Conservation (phyloP, 2,329 filamentous ascomycete genomes). For the Arthrobotrys entomopaga region DNA sequence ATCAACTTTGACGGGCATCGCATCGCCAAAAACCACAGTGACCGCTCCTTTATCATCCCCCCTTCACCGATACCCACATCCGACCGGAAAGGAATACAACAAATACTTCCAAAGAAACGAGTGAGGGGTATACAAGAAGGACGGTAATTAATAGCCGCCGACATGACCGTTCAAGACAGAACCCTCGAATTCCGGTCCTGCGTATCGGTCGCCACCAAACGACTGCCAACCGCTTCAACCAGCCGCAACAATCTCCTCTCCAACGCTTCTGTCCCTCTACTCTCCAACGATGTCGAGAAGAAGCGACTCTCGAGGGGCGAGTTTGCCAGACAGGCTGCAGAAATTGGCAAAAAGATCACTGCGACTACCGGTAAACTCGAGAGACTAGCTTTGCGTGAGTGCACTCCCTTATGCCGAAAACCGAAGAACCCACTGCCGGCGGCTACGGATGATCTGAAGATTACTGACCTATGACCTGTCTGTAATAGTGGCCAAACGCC, state of each 20-base stretch:
- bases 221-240: slow-evolving; percentile 79
- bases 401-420: background rate
- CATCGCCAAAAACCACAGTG: slow-evolving; percentile 26
- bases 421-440: slow-evolving; percentile 20
- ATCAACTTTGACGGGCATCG: slow-evolving; percentile 31
- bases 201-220: slow-evolving; percentile 70
- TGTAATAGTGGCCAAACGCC: slow-evolving; percentile 82
- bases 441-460: background rate
- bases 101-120: background rate
- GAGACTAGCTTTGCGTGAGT: slow-evolving; percentile 82
- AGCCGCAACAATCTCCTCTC: slow-evolving; percentile 79
- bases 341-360: slow-evolving; percentile 90
- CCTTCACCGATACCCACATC: slow-evolving; percentile 3
- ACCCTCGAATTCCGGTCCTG: slow-evolving; percentile 95
- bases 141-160: slow-evolving; percentile 64
- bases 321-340: slow-evolving; percentile 89
- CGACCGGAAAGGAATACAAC: background rate
- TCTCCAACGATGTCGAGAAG: slow-evolving; percentile 69
- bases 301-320: slow-evolving; percentile 76
- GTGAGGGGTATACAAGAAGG: background rate
- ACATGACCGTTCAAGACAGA: slow-evolving; percentile 88
- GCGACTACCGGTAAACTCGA: slow-evolving; percentile 95
- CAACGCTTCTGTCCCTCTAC: slow-evolving; percentile 79
- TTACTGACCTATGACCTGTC: slow-evolving; percentile 29
- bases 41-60: slow-evolving; percentile 11